phyloP scores from a whole-genome alignment of 2,329 filamentous ascomycete genomes.

The Fusarium buharicum region DNA sequence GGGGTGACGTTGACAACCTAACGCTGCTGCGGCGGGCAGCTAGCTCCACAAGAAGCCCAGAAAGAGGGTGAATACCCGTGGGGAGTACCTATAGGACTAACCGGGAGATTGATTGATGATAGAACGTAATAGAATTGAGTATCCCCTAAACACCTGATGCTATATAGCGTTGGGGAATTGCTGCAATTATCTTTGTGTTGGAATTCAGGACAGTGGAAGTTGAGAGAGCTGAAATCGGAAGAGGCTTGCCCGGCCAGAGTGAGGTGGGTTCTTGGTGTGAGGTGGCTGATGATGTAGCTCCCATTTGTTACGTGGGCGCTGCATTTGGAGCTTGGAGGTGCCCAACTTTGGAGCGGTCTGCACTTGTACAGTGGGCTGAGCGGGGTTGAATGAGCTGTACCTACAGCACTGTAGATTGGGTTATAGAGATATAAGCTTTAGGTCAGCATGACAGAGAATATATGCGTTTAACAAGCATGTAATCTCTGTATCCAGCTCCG shows the following conservation, averaged over 20 bases:
- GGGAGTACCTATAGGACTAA: slow-evolving; percentile 14
- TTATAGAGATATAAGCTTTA: slow-evolving; percentile 20
- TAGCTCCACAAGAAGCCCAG: slow-evolving; percentile 43
- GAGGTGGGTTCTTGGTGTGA: slow-evolving; percentile 31
- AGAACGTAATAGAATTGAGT: slow-evolving; percentile 3
- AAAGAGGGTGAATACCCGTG: slow-evolving; percentile 28
- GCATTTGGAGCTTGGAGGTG: slow-evolving; percentile 24
- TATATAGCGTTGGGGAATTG: slow-evolving; percentile 21
- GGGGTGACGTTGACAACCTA: slow-evolving; percentile 44
- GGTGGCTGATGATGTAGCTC: slow-evolving; percentile 45
- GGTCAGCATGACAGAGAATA: slow-evolving; percentile 14
- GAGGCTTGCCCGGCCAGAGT: too few species aligned
- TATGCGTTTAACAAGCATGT: slow-evolving; percentile 9
- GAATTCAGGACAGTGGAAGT: slow-evolving; percentile 33
- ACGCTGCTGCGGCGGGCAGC: slow-evolving; percentile 46
- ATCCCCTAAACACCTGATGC: slow-evolving; percentile 20
- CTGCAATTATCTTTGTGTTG: slow-evolving; percentile 16
- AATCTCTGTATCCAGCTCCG: slow-evolving; percentile 24
- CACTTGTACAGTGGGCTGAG: slow-evolving; percentile 17
- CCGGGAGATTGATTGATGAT: slow-evolving; percentile 12
- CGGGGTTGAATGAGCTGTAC: slow-evolving; percentile 31
- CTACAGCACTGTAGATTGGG: slow-evolving; percentile 13
- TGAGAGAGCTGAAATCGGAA: slow-evolving; percentile 25
- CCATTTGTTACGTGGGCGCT: slow-evolving; percentile 17
- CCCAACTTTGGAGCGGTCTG: slow-evolving; percentile 37